These are phyloP conservation scores for Stemphylium vesicarium DNA, from an alignment of 2,329 filamentous ascomycete genomes.

Conservation along the genomic window DNA sequence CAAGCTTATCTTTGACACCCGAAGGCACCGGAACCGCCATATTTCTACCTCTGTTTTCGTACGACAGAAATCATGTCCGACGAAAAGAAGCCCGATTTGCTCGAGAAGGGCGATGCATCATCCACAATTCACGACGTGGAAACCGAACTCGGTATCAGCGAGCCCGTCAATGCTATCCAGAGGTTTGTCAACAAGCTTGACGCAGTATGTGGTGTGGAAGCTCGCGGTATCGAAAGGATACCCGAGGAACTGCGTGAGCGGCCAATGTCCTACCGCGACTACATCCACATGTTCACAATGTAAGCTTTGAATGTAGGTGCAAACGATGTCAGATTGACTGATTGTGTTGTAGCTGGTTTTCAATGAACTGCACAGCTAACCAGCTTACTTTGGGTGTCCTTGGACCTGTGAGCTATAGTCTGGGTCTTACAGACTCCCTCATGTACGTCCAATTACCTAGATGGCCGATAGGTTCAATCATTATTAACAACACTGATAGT, in stretches of 20 bases:
- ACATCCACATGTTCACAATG: slow-evolving; percentile 35
- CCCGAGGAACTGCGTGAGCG: slow-evolving; percentile 33
- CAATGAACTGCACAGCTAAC: slow-evolving; percentile 65
- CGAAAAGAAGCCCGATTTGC: slow-evolving; percentile 5
- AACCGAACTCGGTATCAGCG: slow-evolving; percentile 24
- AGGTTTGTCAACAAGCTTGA: slow-evolving; percentile 30
- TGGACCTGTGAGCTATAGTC: slow-evolving; percentile 29
- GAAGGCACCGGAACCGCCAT: not conserved
- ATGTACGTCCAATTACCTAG: slow-evolving; percentile 7
- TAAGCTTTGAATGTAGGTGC: slow-evolving; percentile 9
- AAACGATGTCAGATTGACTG: not conserved
- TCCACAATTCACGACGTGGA: slow-evolving; percentile 5
- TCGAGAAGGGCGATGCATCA: slow-evolving; percentile 11
- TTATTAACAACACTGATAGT: not conserved
- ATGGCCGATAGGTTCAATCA: not conserved
- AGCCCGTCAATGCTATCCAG: slow-evolving; percentile 26
- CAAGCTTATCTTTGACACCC: not conserved
- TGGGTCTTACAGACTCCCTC: slow-evolving; percentile 28
- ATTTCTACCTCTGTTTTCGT: no score
- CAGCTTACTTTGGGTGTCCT: slow-evolving; percentile 51
- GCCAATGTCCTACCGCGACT: slow-evolving; percentile 22
- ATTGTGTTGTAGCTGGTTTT: slow-evolving; percentile 56
- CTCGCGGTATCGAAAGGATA: slow-evolving; percentile 43
- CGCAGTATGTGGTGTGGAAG: slow-evolving; percentile 40
- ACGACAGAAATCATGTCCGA: not conserved